Base-by-base conservation (phyloP, 2,329 filamentous ascomycete species). In the Elsinoe australis region DNA sequence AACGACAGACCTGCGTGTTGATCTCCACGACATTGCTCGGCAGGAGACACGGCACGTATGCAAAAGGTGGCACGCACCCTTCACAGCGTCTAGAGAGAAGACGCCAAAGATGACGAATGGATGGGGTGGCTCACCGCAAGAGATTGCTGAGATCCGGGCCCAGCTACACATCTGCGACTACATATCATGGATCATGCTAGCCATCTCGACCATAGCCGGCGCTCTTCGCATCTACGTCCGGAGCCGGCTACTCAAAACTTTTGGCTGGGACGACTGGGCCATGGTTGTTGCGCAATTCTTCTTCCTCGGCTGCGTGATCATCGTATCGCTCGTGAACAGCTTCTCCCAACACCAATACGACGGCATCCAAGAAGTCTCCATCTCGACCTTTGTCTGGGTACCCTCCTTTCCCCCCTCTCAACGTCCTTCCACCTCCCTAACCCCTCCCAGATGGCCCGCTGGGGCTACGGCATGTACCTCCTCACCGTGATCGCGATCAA, bases 191-290 rank as follows among this genome's bases (percentile, higher is more conserved):
- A 15, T n/a, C 12, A 36, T 48, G 45, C 33, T 70, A 17, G 52
- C 52, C 2, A 45, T 65, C 2, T 54, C 67, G 15, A 70, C 66
- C 62, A 22, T 66, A 31, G 63, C 67, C 36, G 58, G 70, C 5
- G 39, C 58, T 1, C 55, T 70, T 5, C 59, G 68, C 29, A 56
- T 65, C 35, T 71, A 64, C 59, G 68, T 68, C 8, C 61, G 69
- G 31, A 59, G 59, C 1, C 57, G 55, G 24, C 53, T 70, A 21
- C 65, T 67, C 28, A 56, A 60, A 12, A 66, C 58, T 35, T 67
- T 70, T 49, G 68, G 69, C 2, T 68, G 66, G 64, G 70, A 72
- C 49, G 70, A 72, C 54, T 58, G 55, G 10, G 58, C 61, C 2
- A 67, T 71, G 59, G 52, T 70, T 3, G 8, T 48, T 3, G 45